Evolutionary conservation across 2,329 filamentous ascomycete species (phyloP), one percentile per base, ranked within the genome.

Genomic region (Ceratocystis albifundus): DNA sequence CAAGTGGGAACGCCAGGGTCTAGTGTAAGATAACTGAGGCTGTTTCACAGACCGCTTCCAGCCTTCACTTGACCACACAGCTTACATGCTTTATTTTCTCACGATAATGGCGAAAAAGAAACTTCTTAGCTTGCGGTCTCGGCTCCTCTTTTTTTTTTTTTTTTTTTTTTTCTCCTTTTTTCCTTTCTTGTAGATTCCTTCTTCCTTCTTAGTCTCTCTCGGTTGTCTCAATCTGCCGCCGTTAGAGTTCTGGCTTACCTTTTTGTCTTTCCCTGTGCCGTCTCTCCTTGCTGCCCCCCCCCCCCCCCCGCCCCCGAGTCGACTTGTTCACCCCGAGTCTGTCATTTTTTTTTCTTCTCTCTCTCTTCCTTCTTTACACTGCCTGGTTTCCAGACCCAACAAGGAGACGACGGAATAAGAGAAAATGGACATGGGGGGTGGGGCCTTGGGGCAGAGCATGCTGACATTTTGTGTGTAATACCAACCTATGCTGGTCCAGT

Each of bases 31-130:
- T 62, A 62, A 44, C n/a, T 45, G 36, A 44, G 36, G 61, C 36
- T 62, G 20, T 62, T 46, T 62, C 28, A n/a, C 61, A 45, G 36
- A 62, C 36, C 61, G 45, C 45, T 44, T 62, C 46, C 46, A 50
- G 10, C 46, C 30, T 32, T 32, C 1, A 10, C 32, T 3, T 15
- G 36, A 10, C 12, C 4, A 15, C 36, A 41, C 36, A 41, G 10
- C 36, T 41, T 41, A 41, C 36, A 41, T 41, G 36, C 12, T 41
- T 41, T 15, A 10, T 41, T 41, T 41, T 41, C 10, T 41, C 36
- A 41, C 36, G 36, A 41, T 41, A 41, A 41, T 41, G 36, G 36
- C 36, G 36, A 41, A 41, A 41, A 41, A 41, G 36, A 41, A 41
- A 41, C 36, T 15, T 4, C 36, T 41, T 41, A 41, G 36, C 10